Percentiles rank a stretch among this genome's conserved stretches.
phyloP scores from a whole-genome alignment of 129 eudicot genomes.

The Saussurea involucrata region DNA sequence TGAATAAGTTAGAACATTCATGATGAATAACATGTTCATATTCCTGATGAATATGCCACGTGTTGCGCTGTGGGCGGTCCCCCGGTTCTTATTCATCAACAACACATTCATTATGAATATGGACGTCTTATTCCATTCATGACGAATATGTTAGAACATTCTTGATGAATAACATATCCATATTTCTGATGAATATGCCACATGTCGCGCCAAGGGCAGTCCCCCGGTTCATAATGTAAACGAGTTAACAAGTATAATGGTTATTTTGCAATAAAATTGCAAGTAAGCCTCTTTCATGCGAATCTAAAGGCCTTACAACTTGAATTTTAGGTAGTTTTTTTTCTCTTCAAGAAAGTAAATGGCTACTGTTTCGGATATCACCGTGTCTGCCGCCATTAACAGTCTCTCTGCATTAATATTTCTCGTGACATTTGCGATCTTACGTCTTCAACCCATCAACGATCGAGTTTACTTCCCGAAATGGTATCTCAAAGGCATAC shows the following conservation, averaged over 20 bases:
- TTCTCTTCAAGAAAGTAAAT: constrained; percentile 37
- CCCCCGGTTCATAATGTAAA: neutral
- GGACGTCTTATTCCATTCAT: neutral
- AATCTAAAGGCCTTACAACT: neutral
- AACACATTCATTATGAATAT: neutral
- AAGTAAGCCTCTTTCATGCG: neutral
- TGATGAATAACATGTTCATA: too few relatives aligned
- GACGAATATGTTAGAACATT: too few relatives aligned
- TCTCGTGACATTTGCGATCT: constrained; percentile 78
- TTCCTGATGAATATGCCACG: neutral
- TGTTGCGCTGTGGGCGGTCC: too few relatives aligned
- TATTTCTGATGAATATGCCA: neutral
- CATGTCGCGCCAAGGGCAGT: neutral
- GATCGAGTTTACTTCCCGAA: constrained; percentile 97
- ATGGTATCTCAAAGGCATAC: constrained; percentile 94
- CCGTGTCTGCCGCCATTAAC: constrained; percentile 74
- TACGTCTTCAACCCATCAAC: constrained; percentile 88
- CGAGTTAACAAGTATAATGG: neutral
- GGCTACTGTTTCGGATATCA: constrained; percentile 79
- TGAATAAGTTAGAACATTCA: neutral
- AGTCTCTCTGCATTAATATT: constrained; percentile 72
- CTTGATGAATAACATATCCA: neutral
- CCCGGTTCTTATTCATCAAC: too few relatives aligned
- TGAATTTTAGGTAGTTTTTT: constrained; percentile 45
- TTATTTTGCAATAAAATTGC: neutral